Evolutionary conservation across 257 asterid species (phyloP), one percentile per base, ranked within the genome.

Genomic region (Leptodermis oblonga): DNA sequence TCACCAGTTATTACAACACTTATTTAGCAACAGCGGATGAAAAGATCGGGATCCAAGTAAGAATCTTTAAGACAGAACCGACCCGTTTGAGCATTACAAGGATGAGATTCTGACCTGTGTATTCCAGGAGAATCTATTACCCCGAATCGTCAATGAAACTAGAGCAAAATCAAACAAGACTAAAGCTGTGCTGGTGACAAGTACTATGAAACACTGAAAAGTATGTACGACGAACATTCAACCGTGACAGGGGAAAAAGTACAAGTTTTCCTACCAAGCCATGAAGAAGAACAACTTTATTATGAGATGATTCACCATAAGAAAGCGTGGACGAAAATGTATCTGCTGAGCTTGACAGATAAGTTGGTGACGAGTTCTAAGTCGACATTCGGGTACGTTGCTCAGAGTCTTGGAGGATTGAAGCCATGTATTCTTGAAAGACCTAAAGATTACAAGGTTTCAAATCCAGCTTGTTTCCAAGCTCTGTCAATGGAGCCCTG

Each of bases 321-420:
- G 41, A 87, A 86, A 54, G 92, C 90, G 0, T 84, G 82, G 90
- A 88, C 92, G 0, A 92, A 89, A 61, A 89, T 89, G 75, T 89
- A 88, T 51, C 74, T 88, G n/a, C 84, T 90, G 68, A 84, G 92
- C 78, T 73, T 88, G 62, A 82, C 78, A 4, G 97, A 90, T 69
- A 90, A 81, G 72, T 33, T 88, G 80, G 92, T 86, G 4, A 90
- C 96, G 10, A 90, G 92, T 53, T 79, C 88, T 25, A 80, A 86
- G 86, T 88, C 96, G 9, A 90, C 96, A 28, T 90, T 88, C 22
- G 97, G 96, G 9, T 90, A 88, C 54, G 91, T 90, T 61, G 95
- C 96, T 53, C 96, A 90, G 30, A 87, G 96, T 45, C 90, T 88
- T 22, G 95, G 95, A 63, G 95, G 95, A 22, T 7, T 88, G 64